phyloP scores from a whole-genome alignment of 2,329 filamentous ascomycete species.

The Paecilomyces dactylethromorphus region DNA sequence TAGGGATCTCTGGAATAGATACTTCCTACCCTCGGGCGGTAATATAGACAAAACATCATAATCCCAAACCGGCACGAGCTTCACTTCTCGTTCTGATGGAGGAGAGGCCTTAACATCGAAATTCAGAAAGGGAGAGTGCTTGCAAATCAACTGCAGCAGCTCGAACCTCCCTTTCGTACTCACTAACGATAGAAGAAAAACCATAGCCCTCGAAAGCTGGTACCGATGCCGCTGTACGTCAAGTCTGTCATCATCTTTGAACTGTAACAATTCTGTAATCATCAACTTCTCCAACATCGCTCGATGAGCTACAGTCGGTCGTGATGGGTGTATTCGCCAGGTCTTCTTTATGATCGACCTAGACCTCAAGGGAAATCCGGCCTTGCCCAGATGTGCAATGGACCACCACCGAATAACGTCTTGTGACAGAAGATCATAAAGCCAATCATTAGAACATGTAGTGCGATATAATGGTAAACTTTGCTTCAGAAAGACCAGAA shows the following conservation, averaged over 20 bases:
- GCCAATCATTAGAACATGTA: background rate
- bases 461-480: background rate
- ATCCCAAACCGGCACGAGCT: constrained; percentile 1
- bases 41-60: background rate
- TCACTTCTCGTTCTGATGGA: background rate
- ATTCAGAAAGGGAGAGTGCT: background rate
- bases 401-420: constrained; percentile 1
- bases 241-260: background rate
- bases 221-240: background rate
- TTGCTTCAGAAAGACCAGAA: background rate
- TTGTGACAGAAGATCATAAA: background rate
- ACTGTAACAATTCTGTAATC: background rate
- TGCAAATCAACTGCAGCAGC: background rate
- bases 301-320: background rate
- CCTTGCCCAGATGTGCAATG: background rate
- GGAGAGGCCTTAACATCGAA: background rate
- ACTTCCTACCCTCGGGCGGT: background rate
- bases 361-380: background rate
- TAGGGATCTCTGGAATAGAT: background rate
- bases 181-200: background rate
- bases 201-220: background rate
- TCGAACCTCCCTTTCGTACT: background rate
- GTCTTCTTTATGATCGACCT: background rate
- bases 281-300: background rate
- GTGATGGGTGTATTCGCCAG: background rate